Evolutionary conservation across 805 yeast genomes (phyloP).

Genomic region (Blastobotrys chiropterorum): DNA sequence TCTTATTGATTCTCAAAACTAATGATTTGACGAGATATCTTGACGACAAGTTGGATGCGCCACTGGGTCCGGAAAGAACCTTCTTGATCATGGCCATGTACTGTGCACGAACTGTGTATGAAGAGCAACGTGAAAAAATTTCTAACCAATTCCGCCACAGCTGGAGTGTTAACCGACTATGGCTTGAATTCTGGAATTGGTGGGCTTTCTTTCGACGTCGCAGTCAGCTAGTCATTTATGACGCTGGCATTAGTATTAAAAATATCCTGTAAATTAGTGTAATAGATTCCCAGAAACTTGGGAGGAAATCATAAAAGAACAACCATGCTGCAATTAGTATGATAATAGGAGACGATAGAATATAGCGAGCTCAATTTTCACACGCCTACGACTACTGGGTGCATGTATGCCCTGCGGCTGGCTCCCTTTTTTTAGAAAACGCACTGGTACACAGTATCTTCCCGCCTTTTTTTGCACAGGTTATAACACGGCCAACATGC

Average conservation of each 20-base stretch:
- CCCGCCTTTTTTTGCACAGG: no score
- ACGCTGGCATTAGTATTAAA: constrained; percentile 18
- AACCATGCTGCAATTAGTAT: no score
- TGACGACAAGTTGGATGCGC: constrained; percentile 76
- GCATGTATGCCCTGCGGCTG: no score
- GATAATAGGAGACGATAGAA: no score
- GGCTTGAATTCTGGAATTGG: constrained; percentile 29
- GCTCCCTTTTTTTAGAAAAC: no score
- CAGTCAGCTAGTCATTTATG: constrained; percentile 32
- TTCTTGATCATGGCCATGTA: constrained; percentile 85
- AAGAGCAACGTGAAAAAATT: constrained; percentile 50
- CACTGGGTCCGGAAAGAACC: constrained; percentile 81
- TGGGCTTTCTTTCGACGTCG: constrained; percentile 30
- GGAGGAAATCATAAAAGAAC: not conserved
- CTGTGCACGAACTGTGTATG: constrained; percentile 74
- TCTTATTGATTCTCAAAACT: constrained; percentile 80
- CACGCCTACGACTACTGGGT: no score
- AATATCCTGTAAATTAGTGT: not conserved
- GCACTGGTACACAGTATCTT: no score
- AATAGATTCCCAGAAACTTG: no score
- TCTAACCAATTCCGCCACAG: constrained; percentile 13
- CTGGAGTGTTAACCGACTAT: constrained; percentile 15
- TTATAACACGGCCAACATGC: no score
- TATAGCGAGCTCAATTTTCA: no score
- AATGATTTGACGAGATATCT: constrained; percentile 86